Evolutionary conservation across 2,329 filamentous ascomycete genomes (phyloP).

Genomic region (Sporothrix pallida): DNA sequence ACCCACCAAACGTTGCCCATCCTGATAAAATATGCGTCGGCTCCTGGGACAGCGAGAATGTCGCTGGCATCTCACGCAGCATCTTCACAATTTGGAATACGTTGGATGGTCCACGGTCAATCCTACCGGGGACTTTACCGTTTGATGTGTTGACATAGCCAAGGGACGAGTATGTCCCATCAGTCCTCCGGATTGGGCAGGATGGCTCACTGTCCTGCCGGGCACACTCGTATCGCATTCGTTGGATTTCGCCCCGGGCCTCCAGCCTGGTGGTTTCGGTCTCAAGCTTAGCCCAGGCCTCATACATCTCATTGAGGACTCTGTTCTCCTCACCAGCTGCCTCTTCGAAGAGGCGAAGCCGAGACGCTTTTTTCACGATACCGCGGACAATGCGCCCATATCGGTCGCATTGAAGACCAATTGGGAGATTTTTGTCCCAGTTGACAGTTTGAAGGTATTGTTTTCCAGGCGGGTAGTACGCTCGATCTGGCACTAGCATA

Average conservation of each 20-base stretch:
- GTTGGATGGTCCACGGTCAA: not conserved
- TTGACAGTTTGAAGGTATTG: slow-evolving; percentile 46
- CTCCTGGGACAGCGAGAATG: not conserved
- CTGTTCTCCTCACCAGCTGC: not conserved
- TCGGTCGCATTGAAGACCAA: slow-evolving; percentile 49
- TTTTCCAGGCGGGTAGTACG: slow-evolving; percentile 48
- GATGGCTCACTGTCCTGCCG: not conserved
- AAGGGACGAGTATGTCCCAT: slow-evolving; percentile 26
- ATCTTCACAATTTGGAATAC: slow-evolving; percentile 27
- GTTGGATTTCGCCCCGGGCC: slow-evolving; percentile 32
- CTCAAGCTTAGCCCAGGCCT: not conserved
- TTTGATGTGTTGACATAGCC: not conserved
- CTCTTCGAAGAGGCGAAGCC: slow-evolving; percentile 40
- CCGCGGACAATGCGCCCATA: slow-evolving; percentile 42
- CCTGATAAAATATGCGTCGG: not conserved
- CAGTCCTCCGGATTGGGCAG: not conserved
- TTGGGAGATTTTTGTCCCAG: slow-evolving; percentile 46
- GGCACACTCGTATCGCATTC: slow-evolving; percentile 32
- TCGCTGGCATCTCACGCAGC: not conserved
- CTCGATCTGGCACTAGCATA: slow-evolving; percentile 43
- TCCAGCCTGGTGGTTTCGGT: not conserved
- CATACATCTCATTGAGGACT: not conserved
- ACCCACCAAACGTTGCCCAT: slow-evolving; percentile 31
- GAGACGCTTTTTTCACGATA: slow-evolving; percentile 44
- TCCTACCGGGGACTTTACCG: not conserved